Conservation (phyloP, 768 basidiomycete genomes). For the Cystobasidium ongulense region DNA sequence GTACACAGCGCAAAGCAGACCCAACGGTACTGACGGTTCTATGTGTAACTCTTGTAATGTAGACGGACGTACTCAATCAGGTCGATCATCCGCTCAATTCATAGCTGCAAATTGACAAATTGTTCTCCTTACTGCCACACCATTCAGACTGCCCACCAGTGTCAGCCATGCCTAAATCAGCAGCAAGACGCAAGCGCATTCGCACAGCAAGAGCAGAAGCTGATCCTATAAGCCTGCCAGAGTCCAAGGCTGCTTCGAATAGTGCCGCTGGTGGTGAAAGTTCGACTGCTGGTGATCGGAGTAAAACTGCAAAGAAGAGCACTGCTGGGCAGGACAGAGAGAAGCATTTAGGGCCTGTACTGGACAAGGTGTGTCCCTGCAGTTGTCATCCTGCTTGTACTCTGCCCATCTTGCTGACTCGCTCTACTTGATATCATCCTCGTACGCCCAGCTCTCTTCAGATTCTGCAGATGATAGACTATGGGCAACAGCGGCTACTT, state of each 20-base stretch:
- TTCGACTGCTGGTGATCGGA: neutral
- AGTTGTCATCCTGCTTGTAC: neutral
- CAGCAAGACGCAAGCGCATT: neutral
- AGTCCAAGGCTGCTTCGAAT: neutral
- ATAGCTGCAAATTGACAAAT: too few species aligned
- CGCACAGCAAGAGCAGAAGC: neutral
- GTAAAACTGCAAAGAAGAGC: neutral
- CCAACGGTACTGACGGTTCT: too few species aligned
- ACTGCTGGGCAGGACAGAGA: slow-evolving; percentile 3
- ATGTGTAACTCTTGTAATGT: too few species aligned
- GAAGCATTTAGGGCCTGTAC: neutral
- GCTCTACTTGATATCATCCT: neutral
- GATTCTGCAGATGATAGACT: slow-evolving; percentile 5
- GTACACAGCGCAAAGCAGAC: too few species aligned
- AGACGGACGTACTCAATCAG: too few species aligned
- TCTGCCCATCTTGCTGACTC: neutral
- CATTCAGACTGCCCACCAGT: neutral
- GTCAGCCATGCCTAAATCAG: neutral
- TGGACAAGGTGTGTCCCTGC: neutral
- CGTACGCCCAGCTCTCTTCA: neutral
- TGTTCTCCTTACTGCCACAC: too few species aligned
- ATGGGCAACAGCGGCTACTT: slow-evolving; percentile 20
- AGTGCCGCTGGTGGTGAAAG: neutral
- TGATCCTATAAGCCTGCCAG: neutral
- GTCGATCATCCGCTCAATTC: too few species aligned